These are phyloP conservation scores for Coleophoma eucalyptorum DNA, from an alignment of 2,329 filamentous ascomycete genomes.

Conservation along the genomic window DNA sequence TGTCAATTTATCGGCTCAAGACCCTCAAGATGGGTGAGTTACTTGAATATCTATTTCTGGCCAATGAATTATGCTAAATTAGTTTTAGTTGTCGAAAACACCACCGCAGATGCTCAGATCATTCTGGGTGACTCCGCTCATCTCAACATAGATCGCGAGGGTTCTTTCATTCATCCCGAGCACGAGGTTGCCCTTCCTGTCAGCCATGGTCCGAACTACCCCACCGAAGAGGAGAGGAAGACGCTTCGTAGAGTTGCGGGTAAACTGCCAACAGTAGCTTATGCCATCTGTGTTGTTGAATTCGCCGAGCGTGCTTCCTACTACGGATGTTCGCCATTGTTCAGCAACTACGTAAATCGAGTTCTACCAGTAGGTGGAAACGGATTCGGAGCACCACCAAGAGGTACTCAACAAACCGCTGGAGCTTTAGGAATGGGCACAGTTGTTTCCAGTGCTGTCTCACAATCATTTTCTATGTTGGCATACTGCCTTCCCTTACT, in stretches of 20 bases:
- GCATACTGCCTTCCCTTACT: conserved; percentile 43
- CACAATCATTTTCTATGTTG: conserved; percentile 47
- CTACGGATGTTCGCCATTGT: conserved; percentile 62
- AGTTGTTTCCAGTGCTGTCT: conserved; percentile 46
- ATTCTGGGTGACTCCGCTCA: conserved; percentile 9
- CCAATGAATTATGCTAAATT: too few species aligned
- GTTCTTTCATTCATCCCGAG: conserved; percentile 11
- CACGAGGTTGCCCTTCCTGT: neutral
- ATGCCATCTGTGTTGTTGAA: conserved; percentile 69
- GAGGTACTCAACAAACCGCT: conserved; percentile 28
- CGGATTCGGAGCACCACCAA: conserved; percentile 32
- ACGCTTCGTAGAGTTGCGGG: conserved; percentile 62
- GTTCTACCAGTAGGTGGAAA: conserved; percentile 46
- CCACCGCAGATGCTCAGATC: conserved; percentile 6
- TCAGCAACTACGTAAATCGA: conserved; percentile 60
- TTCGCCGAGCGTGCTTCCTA: conserved; percentile 75
- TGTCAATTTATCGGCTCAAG: too few species aligned
- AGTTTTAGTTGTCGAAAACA: conserved; percentile 5
- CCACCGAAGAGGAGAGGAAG: conserved; percentile 55
- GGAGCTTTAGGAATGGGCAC: conserved; percentile 58
- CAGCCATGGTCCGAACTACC: conserved; percentile 27
- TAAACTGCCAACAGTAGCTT: conserved; percentile 61
- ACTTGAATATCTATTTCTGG: too few species aligned
- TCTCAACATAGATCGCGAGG: conserved; percentile 9
- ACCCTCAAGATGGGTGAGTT: too few species aligned